Evolutionary conservation across 2,329 filamentous ascomycete genomes (phyloP).

Genomic region (Amesomyces nigricolor): DNA sequence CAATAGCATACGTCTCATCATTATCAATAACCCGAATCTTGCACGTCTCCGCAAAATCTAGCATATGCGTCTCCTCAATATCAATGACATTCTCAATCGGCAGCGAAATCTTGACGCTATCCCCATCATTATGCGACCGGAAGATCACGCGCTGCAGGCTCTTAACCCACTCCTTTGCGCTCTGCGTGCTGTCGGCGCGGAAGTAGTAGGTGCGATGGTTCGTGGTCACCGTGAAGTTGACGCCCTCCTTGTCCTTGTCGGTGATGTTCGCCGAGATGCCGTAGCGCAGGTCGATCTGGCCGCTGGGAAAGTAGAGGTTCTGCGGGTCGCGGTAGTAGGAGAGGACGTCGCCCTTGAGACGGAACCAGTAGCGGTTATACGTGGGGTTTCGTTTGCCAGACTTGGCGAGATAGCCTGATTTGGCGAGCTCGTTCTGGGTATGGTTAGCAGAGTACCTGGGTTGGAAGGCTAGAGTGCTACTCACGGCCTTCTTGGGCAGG

Average conservation of each 20-base stretch:
- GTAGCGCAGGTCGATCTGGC: constrained; percentile 87
- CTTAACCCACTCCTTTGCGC: constrained; percentile 95
- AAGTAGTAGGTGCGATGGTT: constrained; percentile 81
- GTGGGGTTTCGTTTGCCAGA: constrained; percentile 81
- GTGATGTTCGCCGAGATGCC: constrained; percentile 78
- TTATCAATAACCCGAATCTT: constrained; percentile 91
- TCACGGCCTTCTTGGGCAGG: constrained; percentile 82
- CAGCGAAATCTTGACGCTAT: constrained; percentile 92
- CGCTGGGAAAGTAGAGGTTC: constrained; percentile 84
- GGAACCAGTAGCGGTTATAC: constrained; percentile 90
- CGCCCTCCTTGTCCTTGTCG: constrained; percentile 71
- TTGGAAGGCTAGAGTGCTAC: too few species aligned
- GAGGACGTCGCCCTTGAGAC: constrained; percentile 83
- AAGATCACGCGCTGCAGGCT: constrained; percentile 92
- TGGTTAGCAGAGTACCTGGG: too few species aligned
- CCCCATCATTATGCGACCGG: constrained; percentile 88
- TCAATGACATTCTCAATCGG: constrained; percentile 87
- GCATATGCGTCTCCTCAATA: constrained; percentile 83
- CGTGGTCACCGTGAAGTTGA: constrained; percentile 75
- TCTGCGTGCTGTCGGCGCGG: constrained; percentile 77
- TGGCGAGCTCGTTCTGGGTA: constrained; percentile 63
- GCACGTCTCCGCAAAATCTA: constrained; percentile 88
- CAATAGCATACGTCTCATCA: constrained; percentile 88
- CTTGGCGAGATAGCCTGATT: constrained; percentile 85
- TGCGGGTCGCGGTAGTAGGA: constrained; percentile 82